A percentile compares a stretch with the other conserved stretches of the same genome.
Evolutionary conservation across 331 rosid genomes (phyloP).

Genomic region (Stylosanthes scabra): DNA sequence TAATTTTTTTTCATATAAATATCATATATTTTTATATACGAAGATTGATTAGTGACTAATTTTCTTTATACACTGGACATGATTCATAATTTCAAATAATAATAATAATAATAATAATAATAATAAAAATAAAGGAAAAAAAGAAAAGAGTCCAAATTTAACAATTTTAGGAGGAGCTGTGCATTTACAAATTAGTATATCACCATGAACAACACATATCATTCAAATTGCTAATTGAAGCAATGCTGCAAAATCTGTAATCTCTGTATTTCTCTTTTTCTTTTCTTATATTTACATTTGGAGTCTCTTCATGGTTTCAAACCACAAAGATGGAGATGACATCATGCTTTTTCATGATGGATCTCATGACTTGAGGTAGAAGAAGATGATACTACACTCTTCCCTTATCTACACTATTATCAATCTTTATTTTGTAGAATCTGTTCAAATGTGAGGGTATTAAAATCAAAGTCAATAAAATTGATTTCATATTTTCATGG

Average conservation of each 20-base stretch:
- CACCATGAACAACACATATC: constrained; percentile 25
- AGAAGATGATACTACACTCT: constrained; percentile 42
- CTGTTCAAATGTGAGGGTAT: constrained; percentile 40
- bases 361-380: constrained; percentile 43
- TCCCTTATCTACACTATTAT: constrained; percentile 41
- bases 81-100: no score
- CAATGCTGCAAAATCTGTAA: constrained; percentile 37
- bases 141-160: background rate
- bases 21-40: no score
- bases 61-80: no score
- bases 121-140: no score
- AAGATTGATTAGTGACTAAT: no score
- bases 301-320: constrained; percentile 36
- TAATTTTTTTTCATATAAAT: no score
- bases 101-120: no score
- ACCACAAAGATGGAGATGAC: constrained; percentile 21
- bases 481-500: constrained; percentile 20
- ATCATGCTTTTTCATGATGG: constrained; percentile 42
- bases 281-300: constrained; percentile 59
- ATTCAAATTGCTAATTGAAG: constrained; percentile 3
- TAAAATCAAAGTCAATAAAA: background rate
- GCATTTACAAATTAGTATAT: constrained; percentile 44
- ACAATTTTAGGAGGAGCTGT: constrained; percentile 29
- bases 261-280: constrained; percentile 42
- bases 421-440: constrained; percentile 53